Evolutionary conservation across 306 rosid genomes (phyloP).

Genomic region (Inga leiocalycina): DNA sequence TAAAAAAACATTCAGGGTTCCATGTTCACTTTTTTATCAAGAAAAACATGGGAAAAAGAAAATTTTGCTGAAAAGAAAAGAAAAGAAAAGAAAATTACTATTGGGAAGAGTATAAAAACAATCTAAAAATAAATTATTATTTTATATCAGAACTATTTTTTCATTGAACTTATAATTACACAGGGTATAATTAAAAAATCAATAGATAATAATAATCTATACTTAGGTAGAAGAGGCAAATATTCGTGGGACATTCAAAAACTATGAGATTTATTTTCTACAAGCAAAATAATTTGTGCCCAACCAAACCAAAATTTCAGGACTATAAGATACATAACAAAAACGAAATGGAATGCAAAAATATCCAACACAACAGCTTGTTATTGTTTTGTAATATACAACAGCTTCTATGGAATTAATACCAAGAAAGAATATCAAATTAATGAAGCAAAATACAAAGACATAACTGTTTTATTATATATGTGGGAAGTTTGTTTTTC

Average conservation of each 20-base stretch:
- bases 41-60: too few relatives aligned
- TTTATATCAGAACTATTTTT: too few relatives aligned
- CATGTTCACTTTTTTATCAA: too few relatives aligned
- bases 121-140: too few relatives aligned
- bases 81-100: too few relatives aligned
- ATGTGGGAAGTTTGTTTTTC: neutral
- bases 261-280: too few relatives aligned
- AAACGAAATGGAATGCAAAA: neutral
- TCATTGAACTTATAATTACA: neutral
- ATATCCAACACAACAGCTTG: neutral
- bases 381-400: neutral
- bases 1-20: too few relatives aligned
- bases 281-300: neutral
- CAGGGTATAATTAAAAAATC: neutral
- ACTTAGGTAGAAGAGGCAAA: neutral
- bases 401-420: neutral
- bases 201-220: too few relatives aligned
- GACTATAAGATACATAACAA: neutral
- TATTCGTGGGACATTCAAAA: too few relatives aligned
- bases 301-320: neutral
- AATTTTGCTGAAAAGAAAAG: too few relatives aligned
- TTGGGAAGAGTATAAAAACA: neutral
- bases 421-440: neutral
- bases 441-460: neutral
- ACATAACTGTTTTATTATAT: too few relatives aligned